Evolutionary conservation across 139 green algal genomes (phyloP).

Genomic region (Helicosporidium sp.): DNA sequence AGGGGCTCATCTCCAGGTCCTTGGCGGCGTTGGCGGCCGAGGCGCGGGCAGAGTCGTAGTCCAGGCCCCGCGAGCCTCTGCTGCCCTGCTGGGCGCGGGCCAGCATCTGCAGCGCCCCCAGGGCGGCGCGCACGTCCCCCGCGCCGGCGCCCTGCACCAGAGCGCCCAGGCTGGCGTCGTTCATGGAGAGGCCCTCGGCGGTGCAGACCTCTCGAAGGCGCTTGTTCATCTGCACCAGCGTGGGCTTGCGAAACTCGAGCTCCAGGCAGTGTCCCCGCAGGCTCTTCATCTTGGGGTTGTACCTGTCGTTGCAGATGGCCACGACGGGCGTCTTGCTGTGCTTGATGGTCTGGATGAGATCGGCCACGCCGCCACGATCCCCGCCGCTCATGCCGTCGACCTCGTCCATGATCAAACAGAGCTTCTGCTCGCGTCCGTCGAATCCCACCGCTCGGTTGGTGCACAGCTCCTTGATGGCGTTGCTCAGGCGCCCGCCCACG

Average conservation of each 20-base stretch:
- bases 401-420: constrained; percentile 93
- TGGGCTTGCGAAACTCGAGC: constrained; percentile 67
- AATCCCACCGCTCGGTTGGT: constrained; percentile 60
- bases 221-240: constrained; percentile 52
- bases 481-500: constrained; percentile 64
- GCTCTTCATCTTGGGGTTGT: constrained; percentile 69
- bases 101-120: constrained; percentile 84
- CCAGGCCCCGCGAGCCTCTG: constrained; percentile 14
- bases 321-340: constrained; percentile 79
- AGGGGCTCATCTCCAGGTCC: constrained; percentile 74
- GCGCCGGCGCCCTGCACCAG: constrained; percentile 54
- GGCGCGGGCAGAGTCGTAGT: no score
- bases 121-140: constrained; percentile 73
- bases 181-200: constrained; percentile 54
- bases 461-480: constrained; percentile 78
- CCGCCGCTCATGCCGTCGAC: constrained; percentile 89
- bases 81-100: constrained; percentile 6
- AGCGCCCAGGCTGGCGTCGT: constrained; percentile 51
- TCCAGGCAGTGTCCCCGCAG: constrained; percentile 74
- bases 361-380: constrained; percentile 75
- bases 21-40: no score
- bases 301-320: constrained; percentile 97
- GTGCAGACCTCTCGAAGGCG: constrained; percentile 50
- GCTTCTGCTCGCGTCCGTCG: no score
- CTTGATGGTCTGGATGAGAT: constrained; percentile 83